These are phyloP conservation scores for Citeromyces nyonsensis DNA, from an alignment of 805 yeast genomes.

Conservation along the genomic window DNA sequence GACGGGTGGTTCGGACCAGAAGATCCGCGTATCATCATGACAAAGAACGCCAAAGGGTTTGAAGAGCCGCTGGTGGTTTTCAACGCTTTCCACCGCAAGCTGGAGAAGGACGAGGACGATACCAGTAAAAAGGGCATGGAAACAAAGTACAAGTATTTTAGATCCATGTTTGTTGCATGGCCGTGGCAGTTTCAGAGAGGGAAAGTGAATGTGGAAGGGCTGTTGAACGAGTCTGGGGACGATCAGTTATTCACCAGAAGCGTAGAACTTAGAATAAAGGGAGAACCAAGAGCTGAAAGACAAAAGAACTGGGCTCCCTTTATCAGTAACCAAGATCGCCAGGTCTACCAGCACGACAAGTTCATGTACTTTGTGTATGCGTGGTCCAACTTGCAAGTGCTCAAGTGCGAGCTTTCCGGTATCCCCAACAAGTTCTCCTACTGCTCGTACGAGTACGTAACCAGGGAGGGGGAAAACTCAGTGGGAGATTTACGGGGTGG, in stretches of 20 bases:
- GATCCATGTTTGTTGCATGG: conserved; percentile 6
- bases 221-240: too few relatives aligned
- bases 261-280: conserved; percentile 4
- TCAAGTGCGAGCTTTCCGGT: conserved; percentile 6
- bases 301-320: conserved; percentile 14
- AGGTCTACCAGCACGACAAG: conserved; percentile 1
- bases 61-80: conserved; percentile 23
- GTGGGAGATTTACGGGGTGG: conserved; percentile 5
- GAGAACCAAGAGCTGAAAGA: conserved; percentile 2
- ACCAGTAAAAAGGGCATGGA: not conserved
- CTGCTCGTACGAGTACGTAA: conserved; percentile 4
- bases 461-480: not conserved
- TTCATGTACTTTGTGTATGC: conserved; percentile 5
- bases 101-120: conserved; percentile 4
- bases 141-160: not conserved
- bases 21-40: conserved; percentile 20
- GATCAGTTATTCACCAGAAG: not conserved
- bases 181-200: conserved; percentile 5
- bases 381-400: conserved; percentile 4
- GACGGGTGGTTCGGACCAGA: conserved; percentile 17
- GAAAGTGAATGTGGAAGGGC: not conserved
- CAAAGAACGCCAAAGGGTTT: conserved; percentile 10
- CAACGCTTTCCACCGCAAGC: conserved; percentile 7
- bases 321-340: conserved; percentile 5
- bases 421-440: not conserved